phyloP scores from a whole-genome alignment of 257 asterid species.

The Eustoma russellianum region DNA sequence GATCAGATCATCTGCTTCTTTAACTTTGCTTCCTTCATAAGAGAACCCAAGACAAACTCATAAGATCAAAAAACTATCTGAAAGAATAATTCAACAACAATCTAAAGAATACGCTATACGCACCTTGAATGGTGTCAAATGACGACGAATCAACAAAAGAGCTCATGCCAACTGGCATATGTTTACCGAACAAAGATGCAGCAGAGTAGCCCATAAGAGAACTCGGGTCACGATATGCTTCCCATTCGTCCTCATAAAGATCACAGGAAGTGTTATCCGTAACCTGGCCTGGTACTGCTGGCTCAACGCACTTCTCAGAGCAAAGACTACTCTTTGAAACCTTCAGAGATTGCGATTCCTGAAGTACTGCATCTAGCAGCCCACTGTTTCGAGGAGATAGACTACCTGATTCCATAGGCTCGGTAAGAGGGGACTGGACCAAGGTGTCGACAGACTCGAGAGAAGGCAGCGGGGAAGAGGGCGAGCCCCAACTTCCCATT shows the following conservation, averaged over 20 bases:
- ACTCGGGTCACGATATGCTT: constrained; percentile 29
- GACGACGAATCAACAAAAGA: constrained; percentile 32
- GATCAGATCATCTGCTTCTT: constrained; percentile 23
- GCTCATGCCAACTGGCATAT: constrained; percentile 37
- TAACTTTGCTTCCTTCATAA: constrained; percentile 38
- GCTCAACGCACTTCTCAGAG: constrained; percentile 20
- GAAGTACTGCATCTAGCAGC: constrained; percentile 52
- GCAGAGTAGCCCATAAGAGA: constrained; percentile 48
- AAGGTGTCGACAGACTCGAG: constrained; percentile 52
- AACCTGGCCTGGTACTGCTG: constrained; percentile 18
- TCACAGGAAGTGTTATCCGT: constrained; percentile 33
- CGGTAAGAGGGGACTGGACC: constrained; percentile 45
- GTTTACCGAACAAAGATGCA: constrained; percentile 41
- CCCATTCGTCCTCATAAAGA: constrained; percentile 36
- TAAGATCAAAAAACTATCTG: neutral
- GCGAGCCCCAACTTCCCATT: constrained; percentile 52
- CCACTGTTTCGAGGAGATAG: constrained; percentile 55
- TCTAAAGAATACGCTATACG: constrained; percentile 6
- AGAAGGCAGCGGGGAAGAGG: constrained; percentile 55
- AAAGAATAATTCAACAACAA: neutral
- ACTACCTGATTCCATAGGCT: constrained; percentile 27
- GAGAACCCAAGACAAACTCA: constrained; percentile 10
- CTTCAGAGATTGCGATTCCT: constrained; percentile 39
- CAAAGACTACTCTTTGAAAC: constrained; percentile 18
- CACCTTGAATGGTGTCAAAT: constrained; percentile 33